Conservation (phyloP, 2,329 filamentous ascomycete genomes). For the Penicillium hesseltinei region DNA sequence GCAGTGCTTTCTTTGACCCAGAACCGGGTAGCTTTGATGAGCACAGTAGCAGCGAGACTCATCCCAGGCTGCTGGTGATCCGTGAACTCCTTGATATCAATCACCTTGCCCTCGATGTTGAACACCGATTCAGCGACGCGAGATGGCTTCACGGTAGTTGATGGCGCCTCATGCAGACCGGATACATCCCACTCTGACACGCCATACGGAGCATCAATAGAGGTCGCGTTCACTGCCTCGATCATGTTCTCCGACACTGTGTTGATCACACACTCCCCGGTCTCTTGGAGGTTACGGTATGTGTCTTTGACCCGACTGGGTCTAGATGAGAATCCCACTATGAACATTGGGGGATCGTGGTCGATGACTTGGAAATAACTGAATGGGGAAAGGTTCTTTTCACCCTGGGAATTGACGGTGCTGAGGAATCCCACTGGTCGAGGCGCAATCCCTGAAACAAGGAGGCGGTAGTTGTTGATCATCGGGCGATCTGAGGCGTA, state of each 20-base stretch:
- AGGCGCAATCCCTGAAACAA: conserved; percentile 77
- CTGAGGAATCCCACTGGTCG: conserved; percentile 68
- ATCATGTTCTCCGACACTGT: conserved; percentile 79
- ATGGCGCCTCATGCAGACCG: conserved; percentile 68
- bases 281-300: conserved; percentile 67
- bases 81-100: conserved; percentile 72
- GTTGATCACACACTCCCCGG: conserved; percentile 76
- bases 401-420: conserved; percentile 60
- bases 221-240: conserved; percentile 78
- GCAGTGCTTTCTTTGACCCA: conserved; percentile 84
- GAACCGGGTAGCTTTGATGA: conserved; percentile 79
- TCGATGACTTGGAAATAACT: conserved; percentile 77
- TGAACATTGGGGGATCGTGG: conserved; percentile 82
- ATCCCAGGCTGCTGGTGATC: conserved; percentile 65
- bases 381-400: conserved; percentile 75
- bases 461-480: conserved; percentile 79
- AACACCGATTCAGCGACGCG: conserved; percentile 81
- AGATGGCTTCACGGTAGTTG: conserved; percentile 62
- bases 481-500: conserved; percentile 65
- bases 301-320: conserved; percentile 68
- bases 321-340: conserved; percentile 59
- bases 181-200: conserved; percentile 76
- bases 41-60: conserved; percentile 67
- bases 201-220: conserved; percentile 73
- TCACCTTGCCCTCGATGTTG: conserved; percentile 72